phyloP scores from a whole-genome alignment of 1,284 basidiomycete genomes.

The Leccinum olivaceoglutinosum region DNA sequence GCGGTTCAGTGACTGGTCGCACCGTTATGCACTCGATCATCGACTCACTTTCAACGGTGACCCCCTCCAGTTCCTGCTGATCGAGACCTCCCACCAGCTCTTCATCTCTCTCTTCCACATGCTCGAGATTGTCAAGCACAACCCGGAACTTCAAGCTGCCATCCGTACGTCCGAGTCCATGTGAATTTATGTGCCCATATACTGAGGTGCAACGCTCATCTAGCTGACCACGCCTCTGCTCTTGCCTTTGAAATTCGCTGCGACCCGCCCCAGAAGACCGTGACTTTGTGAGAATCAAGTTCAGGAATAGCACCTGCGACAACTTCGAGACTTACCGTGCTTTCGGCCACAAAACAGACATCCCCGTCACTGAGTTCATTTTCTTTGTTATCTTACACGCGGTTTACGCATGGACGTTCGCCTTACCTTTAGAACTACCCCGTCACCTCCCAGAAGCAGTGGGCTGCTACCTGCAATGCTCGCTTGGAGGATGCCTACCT shows the following conservation, averaged over 20 bases:
- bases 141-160: constrained; percentile 50
- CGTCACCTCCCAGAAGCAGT: constrained; percentile 64
- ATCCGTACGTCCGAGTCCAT: constrained; percentile 47
- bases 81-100: constrained; percentile 82
- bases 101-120: constrained; percentile 85
- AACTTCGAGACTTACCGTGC: constrained; percentile 58
- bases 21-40: constrained; percentile 47
- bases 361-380: constrained; percentile 74
- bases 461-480: constrained; percentile 53
- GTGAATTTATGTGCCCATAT: neutral
- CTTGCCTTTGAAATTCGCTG: constrained; percentile 76
- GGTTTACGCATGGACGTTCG: constrained; percentile 5
- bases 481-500: constrained; percentile 31
- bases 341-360: constrained; percentile 64
- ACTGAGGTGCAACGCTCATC: constrained; percentile 9
- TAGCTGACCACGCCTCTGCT: constrained; percentile 76
- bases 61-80: constrained; percentile 70
- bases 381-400: constrained; percentile 36
- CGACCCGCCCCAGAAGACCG: constrained; percentile 43
- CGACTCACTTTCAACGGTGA: constrained; percentile 68
- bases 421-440: constrained; percentile 45
- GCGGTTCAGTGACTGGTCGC: constrained; percentile 62
- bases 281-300: constrained; percentile 77
- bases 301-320: constrained; percentile 74
- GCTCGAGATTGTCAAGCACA: constrained; percentile 51